Conservation (phyloP, 2,329 filamentous ascomycete genomes). For the Trichoderma asperellum region DNA sequence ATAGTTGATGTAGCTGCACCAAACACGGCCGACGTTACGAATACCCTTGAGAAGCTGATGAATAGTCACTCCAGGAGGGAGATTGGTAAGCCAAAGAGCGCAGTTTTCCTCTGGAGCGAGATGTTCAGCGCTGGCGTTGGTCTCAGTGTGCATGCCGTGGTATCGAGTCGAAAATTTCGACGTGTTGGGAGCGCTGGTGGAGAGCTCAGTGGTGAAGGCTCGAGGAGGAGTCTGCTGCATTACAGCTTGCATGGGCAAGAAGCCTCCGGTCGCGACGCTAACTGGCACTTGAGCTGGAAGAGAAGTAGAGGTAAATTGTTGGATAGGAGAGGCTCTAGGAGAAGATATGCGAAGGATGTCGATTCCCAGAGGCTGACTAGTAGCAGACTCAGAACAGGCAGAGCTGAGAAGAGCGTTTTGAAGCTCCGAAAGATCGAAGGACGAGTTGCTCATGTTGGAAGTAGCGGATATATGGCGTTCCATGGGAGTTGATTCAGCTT, state of each 20-base stretch:
- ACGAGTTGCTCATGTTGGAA: not conserved
- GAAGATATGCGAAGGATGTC: constrained; percentile 15
- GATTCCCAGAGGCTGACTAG: constrained; percentile 16
- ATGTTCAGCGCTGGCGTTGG: constrained; percentile 43
- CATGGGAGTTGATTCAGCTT: not conserved
- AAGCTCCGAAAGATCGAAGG: not conserved
- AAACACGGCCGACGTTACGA: constrained; percentile 54
- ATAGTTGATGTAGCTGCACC: constrained; percentile 55
- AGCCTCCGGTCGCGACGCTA: constrained; percentile 19
- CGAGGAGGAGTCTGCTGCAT: constrained; percentile 28
- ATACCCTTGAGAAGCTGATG: constrained; percentile 51
- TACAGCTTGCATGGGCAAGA: constrained; percentile 35
- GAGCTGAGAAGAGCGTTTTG: not conserved
- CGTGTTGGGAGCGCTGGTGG: not conserved
- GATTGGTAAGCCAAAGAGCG: constrained; percentile 56
- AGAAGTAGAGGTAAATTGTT: constrained; percentile 3
- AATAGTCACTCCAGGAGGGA: constrained; percentile 50
- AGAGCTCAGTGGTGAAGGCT: not conserved
- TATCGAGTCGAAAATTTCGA: constrained; percentile 43
- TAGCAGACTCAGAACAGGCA: not conserved
- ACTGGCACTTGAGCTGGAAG: not conserved
- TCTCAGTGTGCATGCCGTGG: constrained; percentile 43
- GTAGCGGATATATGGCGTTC: not conserved
- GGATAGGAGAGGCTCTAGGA: not conserved
- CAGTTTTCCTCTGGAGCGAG: constrained; percentile 49